Conservation (phyloP, 2,329 filamentous ascomycete species). For the Nectriaceae sp. region DNA sequence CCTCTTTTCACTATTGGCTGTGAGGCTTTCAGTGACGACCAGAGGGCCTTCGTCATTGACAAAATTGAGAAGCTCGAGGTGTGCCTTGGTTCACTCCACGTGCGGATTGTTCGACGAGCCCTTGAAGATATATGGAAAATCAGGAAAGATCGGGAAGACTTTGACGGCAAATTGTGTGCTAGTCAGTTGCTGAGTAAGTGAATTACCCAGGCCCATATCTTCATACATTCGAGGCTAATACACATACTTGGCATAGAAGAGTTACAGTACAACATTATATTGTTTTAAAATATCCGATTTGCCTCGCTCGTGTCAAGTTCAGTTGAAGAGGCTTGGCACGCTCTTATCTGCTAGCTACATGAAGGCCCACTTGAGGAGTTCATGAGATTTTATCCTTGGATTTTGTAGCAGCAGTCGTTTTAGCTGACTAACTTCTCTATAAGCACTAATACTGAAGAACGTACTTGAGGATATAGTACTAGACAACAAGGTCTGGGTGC, state of each 20-base stretch:
- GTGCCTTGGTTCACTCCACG: constrained; percentile 29
- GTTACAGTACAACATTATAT: constrained; percentile 30
- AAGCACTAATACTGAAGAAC: no score
- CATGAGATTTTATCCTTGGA: no score
- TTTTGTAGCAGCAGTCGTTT: no score
- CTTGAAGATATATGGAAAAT: constrained; percentile 30
- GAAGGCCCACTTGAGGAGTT: no score
- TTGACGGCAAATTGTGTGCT: constrained; percentile 20
- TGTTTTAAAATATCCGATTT: constrained; percentile 28
- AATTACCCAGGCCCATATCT: background rate
- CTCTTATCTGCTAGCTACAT: no score
- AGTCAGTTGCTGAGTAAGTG: constrained; percentile 23
- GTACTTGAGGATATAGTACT: no score
- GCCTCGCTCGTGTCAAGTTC: no score
- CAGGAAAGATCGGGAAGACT: constrained; percentile 18
- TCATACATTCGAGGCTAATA: background rate
- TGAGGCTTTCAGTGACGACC: constrained; percentile 22
- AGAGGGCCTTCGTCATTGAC: constrained; percentile 24
- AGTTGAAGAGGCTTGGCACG: no score
- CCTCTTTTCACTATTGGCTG: constrained; percentile 31
- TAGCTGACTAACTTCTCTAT: no score
- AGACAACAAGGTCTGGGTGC: background rate
- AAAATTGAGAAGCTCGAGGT: constrained; percentile 27
- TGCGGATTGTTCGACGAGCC: constrained; percentile 25
- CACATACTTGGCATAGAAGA: constrained; percentile 7